Base-by-base conservation (phyloP, 139 green algal genomes). In the Auxenochlorella protothecoides region DNA sequence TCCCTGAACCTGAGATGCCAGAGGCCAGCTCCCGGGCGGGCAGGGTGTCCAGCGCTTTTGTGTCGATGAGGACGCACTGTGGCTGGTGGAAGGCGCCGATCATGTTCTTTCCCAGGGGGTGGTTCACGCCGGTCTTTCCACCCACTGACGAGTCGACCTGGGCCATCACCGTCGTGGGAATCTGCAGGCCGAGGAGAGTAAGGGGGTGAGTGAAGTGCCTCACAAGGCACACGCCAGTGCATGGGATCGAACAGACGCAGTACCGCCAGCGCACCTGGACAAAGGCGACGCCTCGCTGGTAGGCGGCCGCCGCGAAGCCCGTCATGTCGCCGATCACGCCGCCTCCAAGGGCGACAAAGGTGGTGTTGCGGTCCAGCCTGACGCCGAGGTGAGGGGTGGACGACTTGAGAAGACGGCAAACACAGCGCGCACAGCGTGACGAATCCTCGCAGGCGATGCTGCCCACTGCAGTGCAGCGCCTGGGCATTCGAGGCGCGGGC, bases 81-180 rank as follows among this genome's bases (percentile, higher is more conserved):
- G 91, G 89, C 84, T 97, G 91, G 64, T 87, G 83, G 65, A 88
- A 88, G 5, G 95, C 95, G 51, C 95, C 95, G 69, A 99, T 97
- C 95, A 99, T 99, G 88, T 99, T 99, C 83, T 99, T 99, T 65
- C 93, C 95, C 72, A 97, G 78, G 5, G 94, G 88, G 79, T 99
- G 95, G 86, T 99, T 99, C 6, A 99, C 95, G 54, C 85, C 85
- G 6, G 95, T 99, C 78, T 99, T 99, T 76, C 95, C 95, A 27
- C 95, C 95, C 11, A 99, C 95, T 14, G 90, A 97, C 4, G 88
- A 96, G 79, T 99, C 95, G 44, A 99, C 95, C 78, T 96, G 92
- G 2, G 95, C 82, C 93, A 98, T 97, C 44, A 98, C 87, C 0
- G 95, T 98, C 8, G 94, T 98, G 53, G 94, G 94, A 15, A 98